Percentiles rank a stretch among this genome's conserved stretches.
phyloP scores from a whole-genome alignment of 805 yeast species.

The Yarrowia sp. region DNA sequence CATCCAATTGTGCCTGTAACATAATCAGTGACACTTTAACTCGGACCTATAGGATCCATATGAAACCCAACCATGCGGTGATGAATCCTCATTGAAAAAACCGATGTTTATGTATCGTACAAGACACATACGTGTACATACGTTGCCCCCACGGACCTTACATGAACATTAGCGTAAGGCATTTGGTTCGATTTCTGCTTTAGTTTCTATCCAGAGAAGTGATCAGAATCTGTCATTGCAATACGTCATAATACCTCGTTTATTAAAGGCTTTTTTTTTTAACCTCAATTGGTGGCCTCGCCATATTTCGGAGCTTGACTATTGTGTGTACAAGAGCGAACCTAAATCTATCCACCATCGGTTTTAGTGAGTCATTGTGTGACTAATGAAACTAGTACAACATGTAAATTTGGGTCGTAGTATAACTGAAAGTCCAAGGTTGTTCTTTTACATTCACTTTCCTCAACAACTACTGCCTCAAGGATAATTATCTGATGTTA shows the following conservation, averaged over 20 bases:
- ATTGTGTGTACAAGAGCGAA: background rate
- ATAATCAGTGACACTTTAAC: background rate
- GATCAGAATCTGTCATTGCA: background rate
- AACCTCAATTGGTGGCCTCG: background rate
- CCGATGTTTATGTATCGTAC: too few relatives aligned
- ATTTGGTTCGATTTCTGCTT: background rate
- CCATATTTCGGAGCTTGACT: background rate
- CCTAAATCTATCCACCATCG: background rate
- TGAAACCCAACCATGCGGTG: background rate
- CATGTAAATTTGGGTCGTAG: background rate
- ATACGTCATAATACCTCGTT: background rate
- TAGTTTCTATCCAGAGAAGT: background rate
- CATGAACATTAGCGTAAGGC: background rate
- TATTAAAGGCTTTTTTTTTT: background rate
- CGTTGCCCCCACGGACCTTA: conserved; percentile 17
- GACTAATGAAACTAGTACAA: background rate
- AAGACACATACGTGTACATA: background rate
- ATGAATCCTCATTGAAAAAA: background rate
- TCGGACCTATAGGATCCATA: background rate
- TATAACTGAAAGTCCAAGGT: background rate
- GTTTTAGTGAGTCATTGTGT: conserved; percentile 18
- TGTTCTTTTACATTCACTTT: too few relatives aligned
- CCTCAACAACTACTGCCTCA: background rate
- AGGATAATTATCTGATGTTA: background rate
- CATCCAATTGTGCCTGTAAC: background rate